Evolutionary conservation across 202 grass and related monocot genomes (phyloP), one percentile per base, ranked within the genome.

Genomic region (Panicum virgatum): DNA sequence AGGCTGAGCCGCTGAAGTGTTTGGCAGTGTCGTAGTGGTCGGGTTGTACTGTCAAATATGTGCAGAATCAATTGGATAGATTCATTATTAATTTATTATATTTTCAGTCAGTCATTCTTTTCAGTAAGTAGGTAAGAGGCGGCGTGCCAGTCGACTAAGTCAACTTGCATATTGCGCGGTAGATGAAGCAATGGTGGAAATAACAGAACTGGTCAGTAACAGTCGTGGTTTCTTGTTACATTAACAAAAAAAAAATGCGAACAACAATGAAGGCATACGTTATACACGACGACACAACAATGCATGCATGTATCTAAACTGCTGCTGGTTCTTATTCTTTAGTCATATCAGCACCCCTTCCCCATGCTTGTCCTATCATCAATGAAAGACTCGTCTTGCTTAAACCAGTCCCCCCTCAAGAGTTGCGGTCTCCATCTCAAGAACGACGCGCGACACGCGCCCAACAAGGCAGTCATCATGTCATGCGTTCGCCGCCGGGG

Each of bases 281-380:
- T 61, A 45, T 78, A 75, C 78, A n/a, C n/a, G n/a, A 36, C 32
- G 58, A 23, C 48, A 62, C 30, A 62, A 9, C 22, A 79, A 22
- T n/a, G n/a, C 75, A 15, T 20, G 30, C 75, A 12, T 20, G 38
- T 72, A 4, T 46, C 39, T 63, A 63, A 34, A 34, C 32, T 34
- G 65, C 65, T 42, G 11, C 37, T 16, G 15, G 40, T 53, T 29
- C 61, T 89, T 89, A 89, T 89, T 74, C 60, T 74, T 72, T 78
- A 85, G 44, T 79, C 43, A 50, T 62, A 53, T 50, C 59, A 47
- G 6, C 36, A 9, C 47, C 77, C 63, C 29, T 0, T 5, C 12
- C n/a, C 43, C 69, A 67, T 68, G 79, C 25, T 73, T 53, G 73
- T 82, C 66, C 88, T 86, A 86, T 86, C 83, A 82, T 89, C 88